These are phyloP conservation scores for Aspergillus leporis DNA, from an alignment of 495 filamentous ascomycete species.

Conservation along the genomic window DNA sequence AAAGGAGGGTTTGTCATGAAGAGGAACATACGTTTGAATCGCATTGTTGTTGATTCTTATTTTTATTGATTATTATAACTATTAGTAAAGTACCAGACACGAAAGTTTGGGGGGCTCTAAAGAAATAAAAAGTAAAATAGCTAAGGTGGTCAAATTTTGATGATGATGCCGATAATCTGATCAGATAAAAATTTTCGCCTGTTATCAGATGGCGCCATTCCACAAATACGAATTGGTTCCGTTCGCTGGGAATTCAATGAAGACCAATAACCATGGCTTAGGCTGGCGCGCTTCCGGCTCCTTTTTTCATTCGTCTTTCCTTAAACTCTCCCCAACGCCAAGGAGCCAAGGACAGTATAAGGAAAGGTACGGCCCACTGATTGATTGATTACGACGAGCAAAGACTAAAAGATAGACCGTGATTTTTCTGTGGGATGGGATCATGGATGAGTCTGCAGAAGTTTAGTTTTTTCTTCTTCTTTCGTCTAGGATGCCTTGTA, in stretches of 20 bases:
- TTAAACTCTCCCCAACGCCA: neutral
- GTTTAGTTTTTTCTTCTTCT: slow-evolving; percentile 1
- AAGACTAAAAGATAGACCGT: neutral
- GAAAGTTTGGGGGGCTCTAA: neutral
- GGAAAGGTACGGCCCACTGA: slow-evolving; percentile 8
- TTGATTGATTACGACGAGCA: slow-evolving; percentile 12
- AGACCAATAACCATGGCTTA: neutral
- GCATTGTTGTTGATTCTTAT: too few species aligned
- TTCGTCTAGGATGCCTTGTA: neutral
- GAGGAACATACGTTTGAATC: too few species aligned
- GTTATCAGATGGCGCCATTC: slow-evolving; percentile 31
- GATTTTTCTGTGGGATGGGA: neutral
- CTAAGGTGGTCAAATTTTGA: neutral
- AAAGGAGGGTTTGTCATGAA: too few species aligned
- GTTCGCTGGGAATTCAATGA: slow-evolving; percentile 2
- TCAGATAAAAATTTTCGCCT: slow-evolving; percentile 29
- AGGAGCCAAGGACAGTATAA: slow-evolving; percentile 4
- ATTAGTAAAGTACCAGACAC: neutral
- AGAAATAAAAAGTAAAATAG: neutral
- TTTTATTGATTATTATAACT: neutral
- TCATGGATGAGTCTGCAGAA: neutral
- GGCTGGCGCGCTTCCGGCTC: slow-evolving; percentile 6
- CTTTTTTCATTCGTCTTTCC: neutral
- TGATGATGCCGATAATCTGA: slow-evolving; percentile 25
- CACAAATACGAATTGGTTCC: slow-evolving; percentile 8